phyloP scores from a whole-genome alignment of 495 filamentous ascomycete genomes.

The Recurvomyces mirabilis region DNA sequence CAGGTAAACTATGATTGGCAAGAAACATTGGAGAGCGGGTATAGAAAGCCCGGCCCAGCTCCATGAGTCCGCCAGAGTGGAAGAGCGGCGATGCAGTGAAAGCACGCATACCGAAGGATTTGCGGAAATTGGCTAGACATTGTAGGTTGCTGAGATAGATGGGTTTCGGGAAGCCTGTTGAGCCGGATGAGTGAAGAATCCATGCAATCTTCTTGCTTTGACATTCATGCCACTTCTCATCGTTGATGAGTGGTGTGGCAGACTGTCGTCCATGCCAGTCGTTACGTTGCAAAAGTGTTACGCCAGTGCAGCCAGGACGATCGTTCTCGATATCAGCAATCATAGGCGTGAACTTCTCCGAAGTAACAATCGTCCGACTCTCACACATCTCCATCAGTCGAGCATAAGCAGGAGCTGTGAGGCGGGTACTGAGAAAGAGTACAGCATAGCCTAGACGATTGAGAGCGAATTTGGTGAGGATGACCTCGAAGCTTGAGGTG shows the following conservation, averaged over 20 bases:
- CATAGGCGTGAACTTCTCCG: neutral
- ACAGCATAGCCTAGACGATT: slow-evolving; percentile 38
- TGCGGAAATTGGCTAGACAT: slow-evolving; percentile 33
- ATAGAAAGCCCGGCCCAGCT: slow-evolving; percentile 38
- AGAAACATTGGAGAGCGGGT: slow-evolving; percentile 34
- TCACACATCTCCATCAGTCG: slow-evolving; percentile 26
- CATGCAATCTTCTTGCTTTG: slow-evolving; percentile 16
- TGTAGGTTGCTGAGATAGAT: slow-evolving; percentile 33
- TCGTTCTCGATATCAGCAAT: neutral
- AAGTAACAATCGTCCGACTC: slow-evolving; percentile 24
- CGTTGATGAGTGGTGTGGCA: neutral
- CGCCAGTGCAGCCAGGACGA: slow-evolving; percentile 2
- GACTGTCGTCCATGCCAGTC: neutral
- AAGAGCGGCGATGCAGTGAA: slow-evolving; percentile 21
- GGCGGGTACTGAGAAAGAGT: slow-evolving; percentile 37
- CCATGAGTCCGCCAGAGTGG: slow-evolving; percentile 38
- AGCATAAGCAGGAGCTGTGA: slow-evolving; percentile 35
- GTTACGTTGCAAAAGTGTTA: neutral
- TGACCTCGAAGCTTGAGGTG: slow-evolving; percentile 35
- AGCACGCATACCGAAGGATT: slow-evolving; percentile 23
- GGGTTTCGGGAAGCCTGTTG: slow-evolving; percentile 22
- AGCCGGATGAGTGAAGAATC: slow-evolving; percentile 23
- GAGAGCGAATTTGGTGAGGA: slow-evolving; percentile 35
- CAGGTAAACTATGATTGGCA: slow-evolving; percentile 36
- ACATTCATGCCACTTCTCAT: neutral